Evolutionary conservation across 768 basidiomycete genomes (phyloP).

Genomic region (Auricularia cornea): DNA sequence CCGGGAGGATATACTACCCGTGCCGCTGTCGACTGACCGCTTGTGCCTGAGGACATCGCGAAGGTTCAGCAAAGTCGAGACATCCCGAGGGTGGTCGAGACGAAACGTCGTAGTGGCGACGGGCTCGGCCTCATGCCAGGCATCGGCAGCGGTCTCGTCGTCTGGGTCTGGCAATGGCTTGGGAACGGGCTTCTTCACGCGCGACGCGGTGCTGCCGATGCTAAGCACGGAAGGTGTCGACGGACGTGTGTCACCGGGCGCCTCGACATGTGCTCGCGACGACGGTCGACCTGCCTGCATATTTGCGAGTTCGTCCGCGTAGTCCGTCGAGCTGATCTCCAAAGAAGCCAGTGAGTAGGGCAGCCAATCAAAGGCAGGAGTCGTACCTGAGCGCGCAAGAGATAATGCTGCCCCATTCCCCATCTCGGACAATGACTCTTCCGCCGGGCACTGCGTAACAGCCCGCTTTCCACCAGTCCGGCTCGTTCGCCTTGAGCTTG

Average conservation of each 20-base stretch:
- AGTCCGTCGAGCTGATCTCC: constrained; percentile 52
- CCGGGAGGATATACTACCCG: constrained; percentile 1
- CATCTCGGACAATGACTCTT: constrained; percentile 57
- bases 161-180: constrained; percentile 49
- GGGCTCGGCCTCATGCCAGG: constrained; percentile 54
- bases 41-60: constrained; percentile 56
- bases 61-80: constrained; percentile 46
- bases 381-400: constrained; percentile 63
- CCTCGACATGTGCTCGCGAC: background rate
- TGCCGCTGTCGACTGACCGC: constrained; percentile 27
- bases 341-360: constrained; percentile 6
- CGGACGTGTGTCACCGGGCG: constrained; percentile 6
- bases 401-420: constrained; percentile 73
- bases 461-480: constrained; percentile 55
- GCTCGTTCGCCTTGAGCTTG: constrained; percentile 32
- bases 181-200: constrained; percentile 18
- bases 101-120: constrained; percentile 44
- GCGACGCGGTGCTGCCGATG: constrained; percentile 14
- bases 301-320: constrained; percentile 33
- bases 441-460: constrained; percentile 61
- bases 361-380: background rate
- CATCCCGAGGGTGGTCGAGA: constrained; percentile 49
- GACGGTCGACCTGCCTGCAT: constrained; percentile 13
- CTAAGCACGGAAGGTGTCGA: constrained; percentile 1
- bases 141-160: constrained; percentile 33